Base-by-base conservation (phyloP, 208 protist genomes). In the Angomonas ambiguus region DNA sequence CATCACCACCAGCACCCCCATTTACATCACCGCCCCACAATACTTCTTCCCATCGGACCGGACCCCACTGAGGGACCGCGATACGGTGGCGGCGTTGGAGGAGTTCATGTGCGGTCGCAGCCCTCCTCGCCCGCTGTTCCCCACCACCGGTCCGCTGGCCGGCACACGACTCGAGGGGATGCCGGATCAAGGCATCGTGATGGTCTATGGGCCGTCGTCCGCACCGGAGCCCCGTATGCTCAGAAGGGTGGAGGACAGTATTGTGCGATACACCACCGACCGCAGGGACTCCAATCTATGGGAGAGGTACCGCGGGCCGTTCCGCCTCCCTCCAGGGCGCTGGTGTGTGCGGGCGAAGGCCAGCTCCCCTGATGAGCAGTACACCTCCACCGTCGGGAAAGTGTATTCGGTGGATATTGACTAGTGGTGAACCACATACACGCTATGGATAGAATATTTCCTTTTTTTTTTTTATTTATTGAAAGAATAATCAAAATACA, bases 271-370 rank as follows among this genome's bases (percentile, higher is more conserved):
- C 73, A 85, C 71, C 3, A 63, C 89, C 30, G 85, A 92, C 64
- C 77, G 79, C 32, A 69, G 66, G 34, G 76, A 69, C 49, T 72
- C 75, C 13, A 64, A 71, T 30, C 82, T 91, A 61, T 95, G 88
- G 85, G 60, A 74, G 55, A 59, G 58, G 34, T 83, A 76, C 16
- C 73, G 51, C 27, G 24, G 67, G 30, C 69, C 86, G 0, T 77
- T 95, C 33, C 87, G 63, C 58, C 77, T 95, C 4, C 83, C 83
- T 0, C 79, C 79, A 0, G 89, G 89, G 3, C 77, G 80, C 20
- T 95, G 89, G 86, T 95, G 89, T 62, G 69, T 95, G 51, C 74
- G 83, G 4, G 89, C 84, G 25, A 74, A 83, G 63, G 20, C 73
- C 1, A 73, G 73, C 60, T 38, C 67, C 51, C 58, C 56, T 18